Evolutionary conservation across 345 rosid species (phyloP).

Genomic region (Schrenkiella parvula): DNA sequence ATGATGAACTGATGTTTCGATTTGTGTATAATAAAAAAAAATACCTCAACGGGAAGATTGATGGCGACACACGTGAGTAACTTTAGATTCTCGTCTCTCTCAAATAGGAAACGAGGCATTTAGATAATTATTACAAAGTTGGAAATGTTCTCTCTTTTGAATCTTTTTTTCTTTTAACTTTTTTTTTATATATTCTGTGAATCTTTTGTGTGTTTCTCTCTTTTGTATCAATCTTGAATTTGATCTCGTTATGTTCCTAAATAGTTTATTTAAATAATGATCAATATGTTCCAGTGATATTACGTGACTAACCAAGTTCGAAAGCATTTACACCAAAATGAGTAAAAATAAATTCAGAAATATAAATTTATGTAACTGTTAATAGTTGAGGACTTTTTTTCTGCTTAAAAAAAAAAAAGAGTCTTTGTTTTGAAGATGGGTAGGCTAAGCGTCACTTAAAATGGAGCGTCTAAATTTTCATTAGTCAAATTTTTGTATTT

Average conservation of each 20-base stretch:
- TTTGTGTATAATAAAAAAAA: background rate
- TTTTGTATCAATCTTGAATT: background rate
- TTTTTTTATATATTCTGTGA: background rate
- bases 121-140: background rate
- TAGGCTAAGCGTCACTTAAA: constrained; percentile 36
- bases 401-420: background rate
- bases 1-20: constrained; percentile 1
- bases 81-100: constrained; percentile 3
- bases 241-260: background rate
- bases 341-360: background rate
- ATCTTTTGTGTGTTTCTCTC: background rate
- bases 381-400: background rate
- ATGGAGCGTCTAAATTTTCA: constrained; percentile 16
- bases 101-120: constrained; percentile 6
- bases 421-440: background rate
- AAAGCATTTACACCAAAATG: too few relatives aligned
- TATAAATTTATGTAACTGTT: background rate
- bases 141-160: background rate
- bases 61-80: constrained; percentile 21
- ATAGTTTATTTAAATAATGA: background rate
- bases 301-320: background rate
- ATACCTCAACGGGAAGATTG: constrained; percentile 33
- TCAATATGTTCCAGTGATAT: background rate
- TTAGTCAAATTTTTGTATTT: constrained; percentile 25
- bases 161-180: background rate